phyloP scores from a whole-genome alignment of 2,329 filamentous ascomycete genomes.

The Didymella arachidicola region DNA sequence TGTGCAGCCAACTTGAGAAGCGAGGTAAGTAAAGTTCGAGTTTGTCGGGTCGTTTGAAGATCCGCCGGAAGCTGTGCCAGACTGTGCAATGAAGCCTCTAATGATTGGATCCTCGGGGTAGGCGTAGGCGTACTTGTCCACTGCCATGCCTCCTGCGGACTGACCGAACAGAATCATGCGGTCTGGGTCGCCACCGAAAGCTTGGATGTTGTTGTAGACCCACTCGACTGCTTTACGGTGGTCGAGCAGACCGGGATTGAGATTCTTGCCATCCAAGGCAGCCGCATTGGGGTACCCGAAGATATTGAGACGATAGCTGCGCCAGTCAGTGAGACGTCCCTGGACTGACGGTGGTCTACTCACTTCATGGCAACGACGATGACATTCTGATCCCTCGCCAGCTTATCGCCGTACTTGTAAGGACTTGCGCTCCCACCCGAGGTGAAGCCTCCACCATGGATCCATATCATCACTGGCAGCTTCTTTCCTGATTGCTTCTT shows the following conservation, averaged over 20 bases:
- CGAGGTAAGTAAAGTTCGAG: background rate
- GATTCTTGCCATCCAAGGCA: conserved; percentile 36
- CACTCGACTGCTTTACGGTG: conserved; percentile 50
- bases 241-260: conserved; percentile 48
- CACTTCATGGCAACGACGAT: background rate
- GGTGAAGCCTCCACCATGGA: background rate
- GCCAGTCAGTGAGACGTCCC: background rate
- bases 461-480: background rate
- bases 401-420: background rate
- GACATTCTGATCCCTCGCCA: background rate
- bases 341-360: background rate
- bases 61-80: background rate
- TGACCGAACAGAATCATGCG: background rate
- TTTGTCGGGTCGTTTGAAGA: background rate
- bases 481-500: background rate
- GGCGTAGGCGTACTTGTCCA: background rate
- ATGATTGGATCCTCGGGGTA: background rate
- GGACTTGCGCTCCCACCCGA: background rate
- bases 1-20: background rate
- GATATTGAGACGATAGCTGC: background rate
- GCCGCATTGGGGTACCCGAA: background rate
- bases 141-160: background rate
- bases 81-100: background rate
- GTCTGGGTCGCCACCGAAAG: conserved; percentile 21
- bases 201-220: conserved; percentile 49